A percentile compares a stretch with the other conserved stretches of the same genome.
phyloP scores from a whole-genome alignment of 768 basidiomycete species.

The Pisolithus tinctorius region DNA sequence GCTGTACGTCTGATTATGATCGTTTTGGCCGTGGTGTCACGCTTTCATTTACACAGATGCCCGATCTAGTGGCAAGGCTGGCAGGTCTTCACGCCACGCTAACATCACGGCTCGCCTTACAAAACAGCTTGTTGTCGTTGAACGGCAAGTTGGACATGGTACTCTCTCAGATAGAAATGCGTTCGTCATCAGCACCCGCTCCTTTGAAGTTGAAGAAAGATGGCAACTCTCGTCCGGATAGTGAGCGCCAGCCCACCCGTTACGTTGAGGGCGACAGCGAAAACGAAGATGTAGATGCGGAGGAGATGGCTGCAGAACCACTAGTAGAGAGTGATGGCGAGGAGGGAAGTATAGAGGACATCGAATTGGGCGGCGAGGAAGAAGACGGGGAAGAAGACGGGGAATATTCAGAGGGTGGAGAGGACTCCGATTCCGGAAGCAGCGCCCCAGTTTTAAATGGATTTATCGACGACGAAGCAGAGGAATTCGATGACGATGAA shows the following conservation, averaged over 20 bases:
- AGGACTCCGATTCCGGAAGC: slow-evolving; percentile 29
- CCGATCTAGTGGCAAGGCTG: slow-evolving; percentile 83
- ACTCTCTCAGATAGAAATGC: slow-evolving; percentile 86
- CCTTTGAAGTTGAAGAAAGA: slow-evolving; percentile 39
- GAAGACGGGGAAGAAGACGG: slow-evolving; percentile 39
- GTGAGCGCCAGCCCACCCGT: slow-evolving; percentile 35
- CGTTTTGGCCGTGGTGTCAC: background rate
- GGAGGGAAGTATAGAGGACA: slow-evolving; percentile 71
- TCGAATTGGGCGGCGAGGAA: slow-evolving; percentile 60
- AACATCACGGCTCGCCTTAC: slow-evolving; percentile 69
- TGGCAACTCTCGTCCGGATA: slow-evolving; percentile 29
- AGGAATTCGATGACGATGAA: slow-evolving; percentile 40
- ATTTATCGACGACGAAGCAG: slow-evolving; percentile 59
- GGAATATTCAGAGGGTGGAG: slow-evolving; percentile 35
- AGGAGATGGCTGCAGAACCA: slow-evolving; percentile 52
- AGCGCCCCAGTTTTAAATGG: slow-evolving; percentile 38
- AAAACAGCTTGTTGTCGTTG: slow-evolving; percentile 78
- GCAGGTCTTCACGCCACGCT: slow-evolving; percentile 80
- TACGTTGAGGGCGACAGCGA: slow-evolving; percentile 83
- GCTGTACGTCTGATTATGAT: slow-evolving; percentile 52
- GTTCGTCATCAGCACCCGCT: slow-evolving; percentile 65
- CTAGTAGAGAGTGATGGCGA: slow-evolving; percentile 60
- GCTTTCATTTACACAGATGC: slow-evolving; percentile 53
- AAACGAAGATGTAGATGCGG: slow-evolving; percentile 53
- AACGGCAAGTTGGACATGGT: slow-evolving; percentile 92